phyloP scores from a whole-genome alignment of 2,329 filamentous ascomycete genomes.

The Zopfia rhizophila region DNA sequence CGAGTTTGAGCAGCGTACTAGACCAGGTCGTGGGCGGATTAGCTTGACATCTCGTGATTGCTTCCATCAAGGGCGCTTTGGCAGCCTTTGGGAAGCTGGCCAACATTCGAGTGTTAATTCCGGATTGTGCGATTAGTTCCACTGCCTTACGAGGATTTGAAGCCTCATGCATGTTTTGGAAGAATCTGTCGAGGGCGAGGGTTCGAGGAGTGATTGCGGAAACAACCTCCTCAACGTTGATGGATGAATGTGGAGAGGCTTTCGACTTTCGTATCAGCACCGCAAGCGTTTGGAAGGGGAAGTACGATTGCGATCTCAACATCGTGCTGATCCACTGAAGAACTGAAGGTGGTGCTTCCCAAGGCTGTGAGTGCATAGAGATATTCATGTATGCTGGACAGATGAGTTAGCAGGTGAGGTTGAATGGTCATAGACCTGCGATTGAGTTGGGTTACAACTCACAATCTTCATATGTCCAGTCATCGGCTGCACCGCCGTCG shows the following conservation, averaged over 20 bases:
- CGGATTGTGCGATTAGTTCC: conserved; percentile 76
- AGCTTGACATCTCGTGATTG: conserved; percentile 85
- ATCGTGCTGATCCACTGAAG: conserved; percentile 61
- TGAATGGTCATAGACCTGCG: neutral
- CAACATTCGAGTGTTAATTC: conserved; percentile 73
- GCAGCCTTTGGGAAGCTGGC: conserved; percentile 88
- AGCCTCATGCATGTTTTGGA: conserved; percentile 59
- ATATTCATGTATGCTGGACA: conserved; percentile 9
- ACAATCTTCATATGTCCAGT: conserved; percentile 67
- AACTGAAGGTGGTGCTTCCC: conserved; percentile 65
- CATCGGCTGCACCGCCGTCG: conserved; percentile 66
- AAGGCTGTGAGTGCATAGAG: conserved; percentile 42
- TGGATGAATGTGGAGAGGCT: conserved; percentile 48
- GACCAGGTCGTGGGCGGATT: conserved; percentile 82
- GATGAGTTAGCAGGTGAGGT: neutral
- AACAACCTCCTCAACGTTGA: conserved; percentile 49
- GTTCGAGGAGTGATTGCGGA: conserved; percentile 62
- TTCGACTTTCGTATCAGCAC: conserved; percentile 49
- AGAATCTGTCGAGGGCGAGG: conserved; percentile 74
- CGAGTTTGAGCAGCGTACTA: conserved; percentile 74
- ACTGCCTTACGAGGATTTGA: conserved; percentile 69
- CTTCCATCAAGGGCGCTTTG: conserved; percentile 82
- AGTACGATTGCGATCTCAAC: conserved; percentile 39
- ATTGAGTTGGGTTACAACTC: conserved; percentile 32
- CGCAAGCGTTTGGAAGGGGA: conserved; percentile 50